A percentile compares a stretch with the other conserved stretches of the same genome.
Evolutionary conservation across 352 stramenopile species (phyloP).

Genomic region (Albugo laibachii): DNA sequence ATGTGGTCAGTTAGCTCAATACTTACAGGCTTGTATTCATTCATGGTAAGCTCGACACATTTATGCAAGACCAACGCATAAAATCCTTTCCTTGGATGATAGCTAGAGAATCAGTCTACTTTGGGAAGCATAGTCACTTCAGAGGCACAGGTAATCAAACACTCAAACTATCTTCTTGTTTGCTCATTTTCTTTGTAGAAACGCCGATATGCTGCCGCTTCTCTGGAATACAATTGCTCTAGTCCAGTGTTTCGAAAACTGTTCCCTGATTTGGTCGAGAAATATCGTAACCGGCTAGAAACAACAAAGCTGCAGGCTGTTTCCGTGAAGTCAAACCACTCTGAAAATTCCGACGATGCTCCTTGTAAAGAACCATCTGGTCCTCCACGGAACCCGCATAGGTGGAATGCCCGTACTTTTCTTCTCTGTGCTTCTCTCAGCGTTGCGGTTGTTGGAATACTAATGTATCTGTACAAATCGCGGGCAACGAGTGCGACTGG

Average conservation of each 20-base stretch:
- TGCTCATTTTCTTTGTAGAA: constrained; percentile 20
- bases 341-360: too few species aligned
- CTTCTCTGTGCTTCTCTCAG: too few species aligned
- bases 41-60: constrained; percentile 51
- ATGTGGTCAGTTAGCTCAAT: constrained; percentile 93
- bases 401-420: too few species aligned
- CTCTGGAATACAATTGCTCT: constrained; percentile 63
- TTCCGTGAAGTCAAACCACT: too few species aligned
- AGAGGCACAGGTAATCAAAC: constrained; percentile 32
- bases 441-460: too few species aligned
- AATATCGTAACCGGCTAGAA: constrained; percentile 20
- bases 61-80: neutral
- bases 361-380: too few species aligned
- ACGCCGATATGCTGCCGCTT: constrained; percentile 58
- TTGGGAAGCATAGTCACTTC: constrained; percentile 78
- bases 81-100: neutral
- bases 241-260: constrained; percentile 71
- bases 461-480: too few species aligned
- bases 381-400: too few species aligned
- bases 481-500: too few species aligned
- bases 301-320: too few species aligned
- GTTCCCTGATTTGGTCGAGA: constrained; percentile 76
- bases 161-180: neutral
- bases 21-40: constrained; percentile 89
- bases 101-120: constrained; percentile 67